Evolutionary conservation across 2,329 filamentous ascomycete species (phyloP).

Genomic region (Basipetospora chlamydospora): DNA sequence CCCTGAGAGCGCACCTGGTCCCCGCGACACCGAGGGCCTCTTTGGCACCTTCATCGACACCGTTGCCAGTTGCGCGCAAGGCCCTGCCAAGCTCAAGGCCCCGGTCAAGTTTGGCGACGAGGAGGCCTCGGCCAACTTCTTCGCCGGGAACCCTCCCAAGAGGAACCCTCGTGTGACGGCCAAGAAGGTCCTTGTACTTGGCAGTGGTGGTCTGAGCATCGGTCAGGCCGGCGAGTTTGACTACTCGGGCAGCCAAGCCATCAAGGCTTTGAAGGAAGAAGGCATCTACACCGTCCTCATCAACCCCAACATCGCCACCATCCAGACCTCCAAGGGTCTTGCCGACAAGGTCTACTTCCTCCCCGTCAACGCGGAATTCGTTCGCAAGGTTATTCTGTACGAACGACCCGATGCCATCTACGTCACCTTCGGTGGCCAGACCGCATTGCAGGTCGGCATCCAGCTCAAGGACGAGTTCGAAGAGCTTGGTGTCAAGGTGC

Average conservation of each 20-base stretch:
- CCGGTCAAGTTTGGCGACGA: slow-evolving; percentile 83
- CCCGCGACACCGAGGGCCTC: slow-evolving; percentile 86
- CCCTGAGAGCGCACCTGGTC: slow-evolving; percentile 90
- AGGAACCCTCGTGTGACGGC: slow-evolving; percentile 72
- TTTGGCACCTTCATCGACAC: slow-evolving; percentile 94
- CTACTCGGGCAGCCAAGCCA: slow-evolving; percentile 91
- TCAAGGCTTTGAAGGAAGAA: slow-evolving; percentile 94
- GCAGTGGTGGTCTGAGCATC: slow-evolving; percentile 88
- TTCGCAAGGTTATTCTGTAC: slow-evolving; percentile 91
- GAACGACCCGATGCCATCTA: slow-evolving; percentile 95
- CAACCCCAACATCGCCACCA: slow-evolving; percentile 97
- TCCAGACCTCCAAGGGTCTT: slow-evolving; percentile 91
- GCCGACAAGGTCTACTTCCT: slow-evolving; percentile 98
- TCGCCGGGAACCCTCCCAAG: slow-evolving; percentile 25
- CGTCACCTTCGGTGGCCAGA: slow-evolving; percentile 94
- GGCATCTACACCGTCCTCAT: slow-evolving; percentile 83
- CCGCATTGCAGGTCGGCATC: slow-evolving; percentile 89
- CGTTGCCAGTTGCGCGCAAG: slow-evolving; percentile 56
- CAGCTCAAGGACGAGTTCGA: slow-evolving; percentile 96
- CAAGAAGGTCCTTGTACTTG: slow-evolving; percentile 95
- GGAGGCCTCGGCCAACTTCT: slow-evolving; percentile 55
- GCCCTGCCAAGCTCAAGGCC: slow-evolving; percentile 50
- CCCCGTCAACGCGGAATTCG: slow-evolving; percentile 93
- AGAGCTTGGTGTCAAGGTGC: slow-evolving; percentile 85
- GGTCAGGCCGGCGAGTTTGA: slow-evolving; percentile 97